A percentile compares a stretch with the other conserved stretches of the same genome.
phyloP scores from a whole-genome alignment of 768 basidiomycete species.

The Lactarius akahatsu region DNA sequence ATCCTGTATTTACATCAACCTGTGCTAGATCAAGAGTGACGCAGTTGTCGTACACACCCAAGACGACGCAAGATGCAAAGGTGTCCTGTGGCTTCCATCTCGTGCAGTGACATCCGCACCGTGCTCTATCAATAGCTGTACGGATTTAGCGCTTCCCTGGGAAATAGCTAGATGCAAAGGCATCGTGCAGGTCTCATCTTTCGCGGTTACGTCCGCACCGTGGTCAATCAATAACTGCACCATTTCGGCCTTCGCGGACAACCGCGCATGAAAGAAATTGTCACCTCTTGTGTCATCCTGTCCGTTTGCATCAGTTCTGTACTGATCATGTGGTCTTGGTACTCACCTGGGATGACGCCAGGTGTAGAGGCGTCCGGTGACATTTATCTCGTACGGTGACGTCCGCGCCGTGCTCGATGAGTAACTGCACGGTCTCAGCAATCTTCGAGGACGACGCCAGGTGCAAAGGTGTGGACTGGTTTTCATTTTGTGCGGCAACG shows the following conservation, averaged over 20 bases:
- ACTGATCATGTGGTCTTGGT: background rate
- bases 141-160: background rate
- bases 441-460: background rate
- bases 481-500: background rate
- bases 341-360: background rate
- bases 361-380: background rate
- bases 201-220: background rate
- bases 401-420: background rate
- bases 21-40: background rate
- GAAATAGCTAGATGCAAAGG: background rate
- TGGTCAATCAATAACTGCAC: background rate
- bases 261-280: too few relatives aligned
- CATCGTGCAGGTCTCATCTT: background rate
- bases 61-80: background rate
- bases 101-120: background rate
- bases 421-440: too few relatives aligned
- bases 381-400: background rate
- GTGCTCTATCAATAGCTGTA: background rate
- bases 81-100: background rate
- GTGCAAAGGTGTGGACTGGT: background rate
- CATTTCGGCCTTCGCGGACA: background rate
- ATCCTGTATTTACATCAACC: background rate
- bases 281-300: too few relatives aligned
- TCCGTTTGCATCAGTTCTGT: background rate
- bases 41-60: background rate